phyloP scores from a whole-genome alignment of 495 filamentous ascomycete genomes.

The Astrothelium macrocarpum region DNA sequence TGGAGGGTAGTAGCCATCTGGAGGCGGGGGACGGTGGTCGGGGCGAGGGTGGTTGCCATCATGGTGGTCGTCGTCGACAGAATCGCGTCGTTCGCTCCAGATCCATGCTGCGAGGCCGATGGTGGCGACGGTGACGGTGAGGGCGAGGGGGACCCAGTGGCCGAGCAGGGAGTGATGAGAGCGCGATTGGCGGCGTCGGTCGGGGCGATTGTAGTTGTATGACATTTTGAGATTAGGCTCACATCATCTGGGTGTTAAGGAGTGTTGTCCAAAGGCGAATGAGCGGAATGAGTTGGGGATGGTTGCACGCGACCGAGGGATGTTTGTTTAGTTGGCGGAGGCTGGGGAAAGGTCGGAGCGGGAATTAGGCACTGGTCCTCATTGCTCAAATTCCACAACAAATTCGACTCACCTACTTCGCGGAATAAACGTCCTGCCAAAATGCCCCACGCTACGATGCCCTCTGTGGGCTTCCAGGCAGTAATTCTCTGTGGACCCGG shows the following conservation, averaged over 20 bases:
- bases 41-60: slow-evolving; percentile 10
- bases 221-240: slow-evolving; percentile 52
- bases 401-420: background rate
- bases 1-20: slow-evolving; percentile 35
- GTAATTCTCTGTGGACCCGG: slow-evolving; percentile 89
- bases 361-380: background rate
- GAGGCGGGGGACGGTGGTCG: slow-evolving; percentile 27
- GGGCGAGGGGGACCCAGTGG: slow-evolving; percentile 75
- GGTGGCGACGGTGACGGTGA: slow-evolving; percentile 79
- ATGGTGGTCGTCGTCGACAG: slow-evolving; percentile 51
- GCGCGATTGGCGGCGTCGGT: slow-evolving; percentile 1
- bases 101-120: slow-evolving; percentile 81
- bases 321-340: background rate
- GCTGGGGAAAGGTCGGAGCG: background rate
- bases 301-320: background rate
- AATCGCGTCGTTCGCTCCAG: slow-evolving; percentile 74
- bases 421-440: background rate
- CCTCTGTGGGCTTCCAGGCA: slow-evolving; percentile 78
- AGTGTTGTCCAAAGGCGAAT: background rate
- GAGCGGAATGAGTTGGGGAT: background rate
- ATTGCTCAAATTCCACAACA: background rate
- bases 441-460: slow-evolving; percentile 65
- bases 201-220: slow-evolving; percentile 55
- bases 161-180: slow-evolving; percentile 54
- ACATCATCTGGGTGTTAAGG: background rate